Base-by-base conservation (phyloP, 768 basidiomycete species). In the Chlorophyllum brunneum region DNA sequence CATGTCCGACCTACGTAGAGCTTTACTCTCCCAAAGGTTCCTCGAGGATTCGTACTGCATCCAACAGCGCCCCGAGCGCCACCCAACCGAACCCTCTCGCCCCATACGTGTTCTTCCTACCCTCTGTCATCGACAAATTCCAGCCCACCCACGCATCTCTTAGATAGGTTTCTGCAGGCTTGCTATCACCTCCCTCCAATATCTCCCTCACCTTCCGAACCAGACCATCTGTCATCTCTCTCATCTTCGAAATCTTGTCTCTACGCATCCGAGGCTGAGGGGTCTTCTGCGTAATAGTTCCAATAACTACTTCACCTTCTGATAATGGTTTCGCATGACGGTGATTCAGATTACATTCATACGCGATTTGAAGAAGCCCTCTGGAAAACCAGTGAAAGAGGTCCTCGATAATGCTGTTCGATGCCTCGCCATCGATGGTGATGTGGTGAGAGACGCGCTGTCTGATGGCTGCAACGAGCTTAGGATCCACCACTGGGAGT, bases 301-400 rank as follows among this genome's bases (percentile, higher is more conserved):
- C 85, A n/a, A 85, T 63, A 2, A 83, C 64, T 0, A 76, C 80
- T 60, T 86, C 86, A 59, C 79, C 82, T 58, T 86, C 83, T 10
- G 75, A 76, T 1, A 85, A 65, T 38, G 69, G 67, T 2, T 70
- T 67, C 1, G 61, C 64, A 24, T 68, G 70, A n/a, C 61, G 56
- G 44, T 70, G 68, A 5, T 74, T 77, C 1, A 83, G 65, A 2
- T 74, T 73, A 61, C 79, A 68, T 8, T 67, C 61, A 15, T 66
- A 60, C 55, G 80, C 82, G 10, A 82, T 74, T 5, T 63, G 66
- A 24, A 68, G 70, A 30, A 87, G 61, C 41, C 78, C 71, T 2
- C 66, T 68, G 13, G 66, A 61, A 58, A 83, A 86, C 20, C 63
- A 60, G 27, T 57, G 58, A 58, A 71, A 74, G 24, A 72, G 55